phyloP scores from a whole-genome alignment of 2,329 filamentous ascomycete genomes.

The Calonectria pteridis region DNA sequence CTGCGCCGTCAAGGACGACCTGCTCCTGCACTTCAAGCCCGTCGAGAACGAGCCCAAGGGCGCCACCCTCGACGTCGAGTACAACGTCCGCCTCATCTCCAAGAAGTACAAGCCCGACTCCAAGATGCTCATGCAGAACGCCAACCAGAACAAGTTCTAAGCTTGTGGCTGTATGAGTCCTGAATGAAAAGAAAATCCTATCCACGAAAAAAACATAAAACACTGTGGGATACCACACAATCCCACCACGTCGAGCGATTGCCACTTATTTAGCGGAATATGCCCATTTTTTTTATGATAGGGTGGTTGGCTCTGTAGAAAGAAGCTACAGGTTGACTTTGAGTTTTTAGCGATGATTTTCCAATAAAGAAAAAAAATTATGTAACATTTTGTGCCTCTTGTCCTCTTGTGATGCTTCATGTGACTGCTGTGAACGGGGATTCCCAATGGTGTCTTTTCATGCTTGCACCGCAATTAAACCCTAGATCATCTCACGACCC shows the following conservation, averaged over 20 bases:
- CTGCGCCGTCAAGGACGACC: constrained; percentile 66
- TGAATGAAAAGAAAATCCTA: background rate
- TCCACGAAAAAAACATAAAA: background rate
- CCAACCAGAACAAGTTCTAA: constrained; percentile 44
- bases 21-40: constrained; percentile 64
- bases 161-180: background rate
- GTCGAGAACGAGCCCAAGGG: constrained; percentile 53
- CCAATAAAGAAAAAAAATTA: background rate
- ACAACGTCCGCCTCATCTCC: constrained; percentile 58
- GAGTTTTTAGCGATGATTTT: constrained; percentile 11
- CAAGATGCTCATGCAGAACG: constrained; percentile 46
- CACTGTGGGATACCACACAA: background rate
- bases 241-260: background rate
- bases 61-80: constrained; percentile 54
- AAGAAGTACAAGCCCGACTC: constrained; percentile 57
- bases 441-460: background rate
- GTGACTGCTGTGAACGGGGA: background rate
- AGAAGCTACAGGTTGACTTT: constrained; percentile 1
- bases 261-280: constrained; percentile 8
- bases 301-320: constrained; percentile 3
- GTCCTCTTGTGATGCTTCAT: background rate
- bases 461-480: background rate
- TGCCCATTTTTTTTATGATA: background rate
- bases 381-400: background rate
- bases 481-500: background rate